Evolutionary conservation across 768 basidiomycete species (phyloP).

Genomic region (Cystofilobasidium macerans): DNA sequence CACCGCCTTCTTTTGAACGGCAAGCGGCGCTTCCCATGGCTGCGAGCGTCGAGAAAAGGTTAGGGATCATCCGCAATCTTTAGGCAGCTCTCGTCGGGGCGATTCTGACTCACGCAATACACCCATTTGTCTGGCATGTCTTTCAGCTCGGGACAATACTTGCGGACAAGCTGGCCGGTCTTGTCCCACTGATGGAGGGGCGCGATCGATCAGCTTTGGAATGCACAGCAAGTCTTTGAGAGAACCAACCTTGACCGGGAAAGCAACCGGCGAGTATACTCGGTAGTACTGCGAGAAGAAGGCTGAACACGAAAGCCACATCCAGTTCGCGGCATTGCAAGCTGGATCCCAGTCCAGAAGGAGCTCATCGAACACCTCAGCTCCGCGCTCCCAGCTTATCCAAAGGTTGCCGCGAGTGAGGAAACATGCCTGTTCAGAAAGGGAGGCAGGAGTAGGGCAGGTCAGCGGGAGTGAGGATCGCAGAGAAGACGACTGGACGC

Average conservation of each 20-base stretch:
- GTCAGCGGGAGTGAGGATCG: neutral
- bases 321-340: constrained; percentile 34
- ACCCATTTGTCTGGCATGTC: constrained; percentile 42
- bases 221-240: neutral
- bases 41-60: no score
- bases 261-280: constrained; percentile 23
- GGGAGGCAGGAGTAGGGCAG: neutral
- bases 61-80: no score
- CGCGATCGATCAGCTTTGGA: neutral
- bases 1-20: constrained; percentile 35
- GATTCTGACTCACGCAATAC: no score
- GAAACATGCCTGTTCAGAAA: constrained; percentile 35
- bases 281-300: constrained; percentile 20
- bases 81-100: no score
- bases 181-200: constrained; percentile 32
- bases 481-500: neutral
- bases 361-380: constrained; percentile 41
- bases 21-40: constrained; percentile 37
- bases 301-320: constrained; percentile 38
- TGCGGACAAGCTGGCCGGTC: constrained; percentile 36
- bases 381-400: constrained; percentile 41
- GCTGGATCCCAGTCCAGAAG: constrained; percentile 41
- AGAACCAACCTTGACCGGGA: constrained; percentile 27
- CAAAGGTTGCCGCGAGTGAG: constrained; percentile 40
- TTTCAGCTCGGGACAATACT: constrained; percentile 40